Conservation (phyloP, 495 filamentous ascomycete genomes). For the Pseudevernia furfuracea region DNA sequence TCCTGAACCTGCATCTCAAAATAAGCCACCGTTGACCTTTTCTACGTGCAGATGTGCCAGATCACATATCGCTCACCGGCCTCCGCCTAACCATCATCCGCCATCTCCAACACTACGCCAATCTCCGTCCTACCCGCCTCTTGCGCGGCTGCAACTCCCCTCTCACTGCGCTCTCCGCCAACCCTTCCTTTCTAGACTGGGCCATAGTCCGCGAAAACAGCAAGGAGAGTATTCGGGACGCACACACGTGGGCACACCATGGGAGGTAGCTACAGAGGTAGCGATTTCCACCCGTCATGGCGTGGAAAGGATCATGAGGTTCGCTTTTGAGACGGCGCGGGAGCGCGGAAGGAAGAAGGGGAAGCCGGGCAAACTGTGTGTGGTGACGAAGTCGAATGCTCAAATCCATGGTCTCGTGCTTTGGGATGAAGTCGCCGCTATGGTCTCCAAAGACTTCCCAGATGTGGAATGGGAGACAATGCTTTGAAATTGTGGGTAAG, state of each 20-base stretch:
- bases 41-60: slow-evolving; percentile 40
- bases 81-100: slow-evolving; percentile 49
- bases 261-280: slow-evolving; percentile 48
- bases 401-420: slow-evolving; percentile 52
- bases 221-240: slow-evolving; percentile 51
- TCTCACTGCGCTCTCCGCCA: slow-evolving; percentile 35
- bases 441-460: slow-evolving; percentile 43
- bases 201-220: slow-evolving; percentile 52
- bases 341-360: slow-evolving; percentile 39
- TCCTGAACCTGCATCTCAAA: not conserved
- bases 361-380: slow-evolving; percentile 32
- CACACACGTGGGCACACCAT: slow-evolving; percentile 42
- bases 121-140: slow-evolving; percentile 46
- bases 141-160: slow-evolving; percentile 45
- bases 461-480: slow-evolving; percentile 50
- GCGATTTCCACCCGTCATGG: slow-evolving; percentile 49
- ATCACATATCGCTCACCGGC: slow-evolving; percentile 51
- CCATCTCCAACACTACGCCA: slow-evolving; percentile 49
- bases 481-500: slow-evolving; percentile 64
- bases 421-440: slow-evolving; percentile 47
- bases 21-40: not conserved
- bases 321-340: slow-evolving; percentile 47
- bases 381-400: slow-evolving; percentile 54
- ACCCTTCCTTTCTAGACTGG: slow-evolving; percentile 43
- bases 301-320: slow-evolving; percentile 49